phyloP scores from a whole-genome alignment of 2,329 filamentous ascomycete species.

The Colletotrichum sp. region DNA sequence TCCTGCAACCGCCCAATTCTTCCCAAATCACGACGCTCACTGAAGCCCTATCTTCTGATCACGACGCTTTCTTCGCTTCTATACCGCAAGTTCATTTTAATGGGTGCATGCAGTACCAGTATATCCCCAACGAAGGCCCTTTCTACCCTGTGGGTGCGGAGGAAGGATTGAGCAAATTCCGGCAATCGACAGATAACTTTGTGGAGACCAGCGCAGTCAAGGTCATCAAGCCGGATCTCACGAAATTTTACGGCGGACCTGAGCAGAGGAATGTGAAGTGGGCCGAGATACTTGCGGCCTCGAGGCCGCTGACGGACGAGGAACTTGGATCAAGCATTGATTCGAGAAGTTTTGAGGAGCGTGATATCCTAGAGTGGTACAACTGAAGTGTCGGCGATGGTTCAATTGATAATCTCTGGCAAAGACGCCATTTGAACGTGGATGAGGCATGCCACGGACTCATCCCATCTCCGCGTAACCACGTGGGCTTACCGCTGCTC shows the following conservation, averaged over 20 bases:
- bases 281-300: not conserved
- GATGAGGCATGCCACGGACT: not conserved
- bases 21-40: not conserved
- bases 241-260: not conserved
- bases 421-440: not conserved
- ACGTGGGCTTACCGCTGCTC: not conserved
- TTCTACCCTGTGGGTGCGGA: not conserved
- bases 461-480: not conserved
- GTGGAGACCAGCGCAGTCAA: not conserved
- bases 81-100: not conserved
- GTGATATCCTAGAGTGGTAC: not conserved
- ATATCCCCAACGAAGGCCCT: not conserved
- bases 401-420: not conserved
- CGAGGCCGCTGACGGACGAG: not conserved
- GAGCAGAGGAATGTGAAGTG: not conserved
- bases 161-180: not conserved
- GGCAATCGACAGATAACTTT: not conserved
- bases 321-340: not conserved
- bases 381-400: not conserved
- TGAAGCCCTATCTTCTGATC: not conserved
- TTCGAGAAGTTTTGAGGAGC: not conserved
- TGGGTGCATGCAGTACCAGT: not conserved
- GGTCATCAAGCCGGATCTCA: not conserved
- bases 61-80: not conserved
- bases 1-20: slow-evolving; percentile 13